Percentiles rank a stretch among this genome's conserved stretches.
These are phyloP conservation scores for Nicotiana rustica DNA, from an alignment of 305 asterid species.

Conservation along the genomic window DNA sequence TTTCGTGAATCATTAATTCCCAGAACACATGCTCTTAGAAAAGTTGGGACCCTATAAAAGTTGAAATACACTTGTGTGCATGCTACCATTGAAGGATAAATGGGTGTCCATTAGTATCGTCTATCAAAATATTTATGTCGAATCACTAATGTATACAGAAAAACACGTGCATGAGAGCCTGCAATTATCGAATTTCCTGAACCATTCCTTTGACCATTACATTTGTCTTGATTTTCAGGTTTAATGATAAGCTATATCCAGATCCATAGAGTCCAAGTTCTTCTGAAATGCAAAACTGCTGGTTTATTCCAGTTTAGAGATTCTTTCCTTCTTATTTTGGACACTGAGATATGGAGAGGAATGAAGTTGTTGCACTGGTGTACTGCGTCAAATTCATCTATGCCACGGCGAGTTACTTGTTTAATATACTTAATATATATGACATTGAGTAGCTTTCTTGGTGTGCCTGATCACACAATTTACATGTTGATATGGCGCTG, in stretches of 20 bases:
- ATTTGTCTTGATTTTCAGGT: slow-evolving; percentile 28
- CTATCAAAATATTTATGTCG: neutral
- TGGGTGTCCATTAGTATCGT: neutral
- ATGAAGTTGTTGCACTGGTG: slow-evolving; percentile 5
- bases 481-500: slow-evolving; percentile 3
- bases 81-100: neutral
- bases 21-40: neutral
- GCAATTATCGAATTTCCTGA: neutral
- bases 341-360: slow-evolving; percentile 1
- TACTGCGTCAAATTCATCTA: neutral
- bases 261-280: slow-evolving; percentile 20
- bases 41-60: neutral
- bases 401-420: neutral
- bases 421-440: neutral
- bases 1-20: neutral
- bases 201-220: slow-evolving; percentile 1
- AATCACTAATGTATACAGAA: neutral
- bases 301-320: slow-evolving; percentile 8
- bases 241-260: slow-evolving; percentile 12
- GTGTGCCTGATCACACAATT: slow-evolving; percentile 6
- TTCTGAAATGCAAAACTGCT: neutral
- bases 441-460: neutral
- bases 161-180: neutral
- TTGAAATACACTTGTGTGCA: neutral
- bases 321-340: slow-evolving; percentile 5